Conservation (phyloP, 192 early-diverging fungal genomes). For the Kappamyces sp. region DNA sequence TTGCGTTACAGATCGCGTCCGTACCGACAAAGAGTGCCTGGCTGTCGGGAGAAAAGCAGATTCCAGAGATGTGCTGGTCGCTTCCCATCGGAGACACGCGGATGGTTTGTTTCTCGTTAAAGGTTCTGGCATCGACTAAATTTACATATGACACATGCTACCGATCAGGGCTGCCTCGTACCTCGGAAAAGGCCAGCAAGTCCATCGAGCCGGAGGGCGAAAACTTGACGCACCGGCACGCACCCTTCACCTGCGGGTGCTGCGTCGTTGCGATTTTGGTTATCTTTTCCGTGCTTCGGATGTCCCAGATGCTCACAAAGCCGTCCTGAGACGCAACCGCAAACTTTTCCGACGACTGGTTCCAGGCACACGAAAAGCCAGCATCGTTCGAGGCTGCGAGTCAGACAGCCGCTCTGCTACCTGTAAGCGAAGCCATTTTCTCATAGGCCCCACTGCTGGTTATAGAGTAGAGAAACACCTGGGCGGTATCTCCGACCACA, state of each 20-base stretch:
- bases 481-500: slow-evolving; percentile 83
- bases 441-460: slow-evolving; percentile 62
- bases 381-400: slow-evolving; percentile 67
- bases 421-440: slow-evolving; percentile 65
- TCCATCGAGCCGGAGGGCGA: slow-evolving; percentile 85
- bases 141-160: slow-evolving; percentile 81
- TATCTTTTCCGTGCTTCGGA: slow-evolving; percentile 69
- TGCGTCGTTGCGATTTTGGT: slow-evolving; percentile 68
- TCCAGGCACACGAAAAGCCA: slow-evolving; percentile 93
- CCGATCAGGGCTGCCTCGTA: slow-evolving; percentile 9
- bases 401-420: slow-evolving; percentile 27
- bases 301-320: slow-evolving; percentile 87
- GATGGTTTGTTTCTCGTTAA: slow-evolving; percentile 73
- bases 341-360: slow-evolving; percentile 86
- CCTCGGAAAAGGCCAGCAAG: slow-evolving; percentile 72
- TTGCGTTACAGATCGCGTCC: slow-evolving; percentile 22
- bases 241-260: slow-evolving; percentile 66
- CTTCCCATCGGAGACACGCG: slow-evolving; percentile 58
- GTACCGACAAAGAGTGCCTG: slow-evolving; percentile 82
- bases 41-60: slow-evolving; percentile 79
- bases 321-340: slow-evolving; percentile 95
- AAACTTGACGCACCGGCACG: slow-evolving; percentile 88
- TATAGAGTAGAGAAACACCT: slow-evolving; percentile 81
- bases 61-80: slow-evolving; percentile 82
- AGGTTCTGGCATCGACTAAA: slow-evolving; percentile 85